Evolutionary conservation across 805 yeast genomes (phyloP), one percentile per base, ranked within the genome.

Genomic region (Barnettozyma salicaria): DNA sequence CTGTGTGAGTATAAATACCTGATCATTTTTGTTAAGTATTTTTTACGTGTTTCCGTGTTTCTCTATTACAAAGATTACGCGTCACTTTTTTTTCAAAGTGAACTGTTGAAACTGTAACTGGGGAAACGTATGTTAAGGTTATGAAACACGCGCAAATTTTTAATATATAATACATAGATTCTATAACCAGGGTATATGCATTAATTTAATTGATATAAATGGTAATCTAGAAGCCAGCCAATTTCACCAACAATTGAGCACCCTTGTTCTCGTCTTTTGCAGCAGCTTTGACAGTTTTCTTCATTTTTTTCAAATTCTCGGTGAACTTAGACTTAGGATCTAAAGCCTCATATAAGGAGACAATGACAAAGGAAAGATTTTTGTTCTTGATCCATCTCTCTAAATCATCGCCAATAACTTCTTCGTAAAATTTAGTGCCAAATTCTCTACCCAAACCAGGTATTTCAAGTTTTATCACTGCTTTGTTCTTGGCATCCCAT

Each of bases 361-460:
- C 89, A 37, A 89, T 67, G 13, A 86, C 84, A 55, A 90, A 90
- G 13, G 95, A 76, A 27, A 92, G 85, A 39, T 70, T 70, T 29
- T 75, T 72, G 27, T 71, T 67, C 43, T 74, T 74, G 30, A 81
- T 72, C 97, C 97, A 90, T 40, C 63, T 67, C 25, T 61, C 63
- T 25, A 85, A 61, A 37, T 73, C 68, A 22, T 67, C 68, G 43
- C 70, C 68, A 13, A 81, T 72, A 24, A 78, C 74, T 34, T 71
- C 72, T 12, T 64, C 70, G 32, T 70, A 69, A 39, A 76, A 67
- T 44, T 61, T 70, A 14, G 51, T 53, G 7, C 89, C 86, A 59
- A 81, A 81, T 17, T 69, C 73, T 12, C 63, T 55, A 8, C 92
- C 90, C 13, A 64, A 60, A 37, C 62, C 78, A 55, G 64, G 68